A percentile compares a stretch with the other conserved stretches of the same genome.
These are phyloP conservation scores for Climacium dendroides DNA, from an alignment of 225 moss, liverwort and hornwort genomes.

Conservation along the genomic window DNA sequence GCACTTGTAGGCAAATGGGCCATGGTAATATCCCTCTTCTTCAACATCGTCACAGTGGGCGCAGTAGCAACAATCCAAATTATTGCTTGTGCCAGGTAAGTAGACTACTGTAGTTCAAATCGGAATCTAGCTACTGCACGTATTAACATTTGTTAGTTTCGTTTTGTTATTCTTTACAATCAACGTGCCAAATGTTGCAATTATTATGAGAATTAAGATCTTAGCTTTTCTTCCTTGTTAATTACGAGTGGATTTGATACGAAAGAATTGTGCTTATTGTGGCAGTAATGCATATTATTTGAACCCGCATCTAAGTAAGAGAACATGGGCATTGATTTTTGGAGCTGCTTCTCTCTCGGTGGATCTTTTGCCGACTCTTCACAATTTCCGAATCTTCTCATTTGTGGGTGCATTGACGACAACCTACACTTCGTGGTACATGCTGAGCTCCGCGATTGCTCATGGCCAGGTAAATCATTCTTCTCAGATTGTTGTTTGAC, in stretches of 20 bases:
- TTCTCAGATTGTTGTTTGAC: not conserved
- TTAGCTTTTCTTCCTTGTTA: not conserved
- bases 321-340: slow-evolving; percentile 43
- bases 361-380: slow-evolving; percentile 36
- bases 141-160: not conserved
- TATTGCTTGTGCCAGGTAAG: slow-evolving; percentile 80
- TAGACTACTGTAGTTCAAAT: too few relatives aligned
- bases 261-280: not conserved
- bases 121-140: too few relatives aligned
- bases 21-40: slow-evolving; percentile 36
- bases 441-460: slow-evolving; percentile 8
- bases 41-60: slow-evolving; percentile 69
- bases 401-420: slow-evolving; percentile 44
- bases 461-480: slow-evolving; percentile 40
- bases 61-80: slow-evolving; percentile 70
- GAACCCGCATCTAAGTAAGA: slow-evolving; percentile 20
- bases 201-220: not conserved
- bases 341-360: slow-evolving; percentile 27
- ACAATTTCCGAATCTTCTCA: slow-evolving; percentile 52
- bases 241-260: not conserved
- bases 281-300: slow-evolving; percentile 46
- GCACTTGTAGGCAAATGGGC: slow-evolving; percentile 64
- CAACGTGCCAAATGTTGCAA: not conserved
- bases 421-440: slow-evolving; percentile 58
- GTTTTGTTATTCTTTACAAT: not conserved